Base-by-base conservation (phyloP, 75 land plant genomes). In the Chamaecyparis obtusa region DNA sequence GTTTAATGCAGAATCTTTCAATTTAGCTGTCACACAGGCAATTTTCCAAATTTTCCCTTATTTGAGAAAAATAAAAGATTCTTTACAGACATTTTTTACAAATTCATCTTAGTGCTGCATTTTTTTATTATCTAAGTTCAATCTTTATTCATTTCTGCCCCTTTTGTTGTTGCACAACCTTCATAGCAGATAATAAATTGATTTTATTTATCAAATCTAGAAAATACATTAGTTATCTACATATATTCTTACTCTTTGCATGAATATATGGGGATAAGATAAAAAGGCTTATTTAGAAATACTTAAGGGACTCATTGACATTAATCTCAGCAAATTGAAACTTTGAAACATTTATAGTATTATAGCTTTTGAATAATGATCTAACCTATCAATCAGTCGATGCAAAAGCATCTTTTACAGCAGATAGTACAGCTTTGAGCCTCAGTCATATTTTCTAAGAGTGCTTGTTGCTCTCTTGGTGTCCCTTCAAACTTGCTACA, bases 401-500 rank as follows among this genome's bases (percentile, higher is more conserved):
- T 3, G 97, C 94, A 84, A 98, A 98, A 14, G 91, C 99, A 84
- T 98, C 99, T 77, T 97, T 98, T 13, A 98, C 97, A 0, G 99
- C 99, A 48, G 99, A 93, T 0, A 97, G 99, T 3, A 99, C 99
- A 21, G 95, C 88, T n/a, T n/a, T n/a, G n/a, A n/a, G n/a, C n/a
- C n/a, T n/a, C n/a, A n/a, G n/a, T n/a, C n/a, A n/a, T n/a, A n/a
- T n/a, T n/a, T n/a, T 98, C 99, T 55, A 98, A 89, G 87, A 98
- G 78, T 39, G 97, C 99, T 92, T 98, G 99, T 88, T 98, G 99
- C 89, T 98, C 99, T 56, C 92, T 91, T 5, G 99, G 99, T 64
- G 96, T 99, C 24, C 99, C 99, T 54, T 95, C 99, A 64, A 98
- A 98, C 9, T 99, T 98, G 87, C 96, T 96, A n/a, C n/a, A n/a